Evolutionary conservation across 2,329 filamentous ascomycete species (phyloP).

Genomic region (Aspergillus terreus): DNA sequence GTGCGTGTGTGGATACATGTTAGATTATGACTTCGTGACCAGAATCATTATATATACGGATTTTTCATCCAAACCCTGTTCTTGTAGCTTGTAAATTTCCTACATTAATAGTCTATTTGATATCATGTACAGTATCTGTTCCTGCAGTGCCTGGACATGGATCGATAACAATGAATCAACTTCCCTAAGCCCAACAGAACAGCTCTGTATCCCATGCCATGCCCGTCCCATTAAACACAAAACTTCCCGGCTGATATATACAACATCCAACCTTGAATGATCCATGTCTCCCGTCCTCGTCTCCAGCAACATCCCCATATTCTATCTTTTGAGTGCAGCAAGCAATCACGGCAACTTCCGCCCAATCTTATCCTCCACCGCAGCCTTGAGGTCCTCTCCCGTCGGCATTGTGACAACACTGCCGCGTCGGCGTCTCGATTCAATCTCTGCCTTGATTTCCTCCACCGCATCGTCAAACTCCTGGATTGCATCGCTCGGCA

Average conservation of each 20-base stretch:
- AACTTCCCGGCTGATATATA: no score
- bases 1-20: slow-evolving; percentile 14
- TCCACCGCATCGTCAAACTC: slow-evolving; percentile 75
- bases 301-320: not conserved
- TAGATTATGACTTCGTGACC: slow-evolving; percentile 4
- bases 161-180: no score
- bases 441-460: slow-evolving; percentile 71
- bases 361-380: slow-evolving; percentile 50
- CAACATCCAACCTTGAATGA: not conserved
- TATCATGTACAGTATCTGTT: not conserved
- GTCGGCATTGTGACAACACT: slow-evolving; percentile 42
- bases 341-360: slow-evolving; percentile 36
- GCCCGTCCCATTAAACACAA: no score
- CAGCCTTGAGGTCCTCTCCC: slow-evolving; percentile 50
- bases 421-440: slow-evolving; percentile 52
- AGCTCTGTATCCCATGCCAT: no score
- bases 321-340: not conserved
- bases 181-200: no score
- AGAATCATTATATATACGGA: slow-evolving; percentile 1
- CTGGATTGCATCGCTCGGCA: slow-evolving; percentile 70
- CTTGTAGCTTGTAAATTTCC: not conserved
- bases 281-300: not conserved
- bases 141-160: not conserved
- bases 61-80: no score
- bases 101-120: not conserved